Percentiles rank a stretch among this genome's conserved stretches.
These are phyloP conservation scores for Colletotrichum neosansevieriae DNA, from an alignment of 2,329 filamentous ascomycete genomes.

Conservation along the genomic window DNA sequence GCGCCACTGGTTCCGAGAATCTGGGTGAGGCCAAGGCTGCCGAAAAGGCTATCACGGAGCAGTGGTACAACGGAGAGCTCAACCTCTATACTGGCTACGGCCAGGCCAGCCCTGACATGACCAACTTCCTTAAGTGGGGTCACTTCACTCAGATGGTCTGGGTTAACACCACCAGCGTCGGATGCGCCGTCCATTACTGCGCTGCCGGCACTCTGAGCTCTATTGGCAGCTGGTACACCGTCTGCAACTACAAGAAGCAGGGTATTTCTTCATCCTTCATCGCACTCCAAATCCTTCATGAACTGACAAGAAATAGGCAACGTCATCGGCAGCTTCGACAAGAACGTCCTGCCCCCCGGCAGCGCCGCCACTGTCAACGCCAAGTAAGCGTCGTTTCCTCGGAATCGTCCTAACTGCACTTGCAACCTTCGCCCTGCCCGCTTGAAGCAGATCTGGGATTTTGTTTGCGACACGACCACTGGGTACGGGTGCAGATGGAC, in stretches of 20 bases:
- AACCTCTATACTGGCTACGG: conserved; percentile 69
- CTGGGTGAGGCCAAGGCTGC: conserved; percentile 68
- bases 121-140: conserved; percentile 75
- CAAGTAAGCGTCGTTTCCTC: conserved; percentile 35
- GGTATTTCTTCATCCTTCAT: conserved; percentile 65
- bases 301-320: conserved; percentile 58
- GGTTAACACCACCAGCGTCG: conserved; percentile 53
- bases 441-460: conserved; percentile 28
- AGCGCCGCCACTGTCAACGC: conserved; percentile 47
- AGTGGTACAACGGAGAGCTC: conserved; percentile 91
- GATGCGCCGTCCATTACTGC: conserved; percentile 79
- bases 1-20: conserved; percentile 51
- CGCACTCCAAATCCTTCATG: not conserved
- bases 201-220: conserved; percentile 59
- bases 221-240: conserved; percentile 77
- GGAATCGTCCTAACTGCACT: conserved; percentile 21
- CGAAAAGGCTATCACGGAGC: conserved; percentile 77
- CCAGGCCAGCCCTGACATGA: conserved; percentile 67
- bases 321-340: conserved; percentile 61
- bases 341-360: conserved; percentile 61
- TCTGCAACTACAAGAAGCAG: conserved; percentile 86
- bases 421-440: conserved; percentile 27
- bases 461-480: conserved; percentile 33
- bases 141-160: conserved; percentile 60
- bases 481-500: conserved; percentile 31